Evolutionary conservation across 192 early-diverging fungal species (phyloP).

Genomic region (Oehlia diaphana): DNA sequence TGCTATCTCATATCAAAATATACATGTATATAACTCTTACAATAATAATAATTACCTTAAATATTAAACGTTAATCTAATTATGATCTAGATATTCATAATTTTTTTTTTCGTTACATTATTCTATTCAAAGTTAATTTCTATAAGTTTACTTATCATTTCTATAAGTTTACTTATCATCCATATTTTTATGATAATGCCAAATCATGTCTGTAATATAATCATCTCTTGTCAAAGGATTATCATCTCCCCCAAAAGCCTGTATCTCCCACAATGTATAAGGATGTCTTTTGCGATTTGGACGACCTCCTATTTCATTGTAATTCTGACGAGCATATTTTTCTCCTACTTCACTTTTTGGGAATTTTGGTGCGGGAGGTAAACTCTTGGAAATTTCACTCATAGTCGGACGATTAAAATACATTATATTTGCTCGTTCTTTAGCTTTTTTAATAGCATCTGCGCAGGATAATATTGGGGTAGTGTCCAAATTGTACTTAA

Average conservation of each 20-base stretch:
- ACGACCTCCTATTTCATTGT: background rate
- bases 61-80: no score
- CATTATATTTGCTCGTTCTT: background rate
- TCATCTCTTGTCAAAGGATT: background rate
- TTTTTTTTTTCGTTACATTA: no score
- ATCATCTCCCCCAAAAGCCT: constrained; percentile 6
- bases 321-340: background rate
- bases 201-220: constrained; percentile 18
- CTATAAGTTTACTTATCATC: no score
- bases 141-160: no score
- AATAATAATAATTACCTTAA: no score
- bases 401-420: constrained; percentile 5
- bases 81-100: no score
- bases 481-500: constrained; percentile 4
- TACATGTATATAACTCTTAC: no score
- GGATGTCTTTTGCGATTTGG: background rate
- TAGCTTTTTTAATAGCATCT: background rate
- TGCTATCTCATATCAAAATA: no score
- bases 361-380: background rate
- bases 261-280: constrained; percentile 3
- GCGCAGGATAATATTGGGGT: background rate
- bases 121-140: no score
- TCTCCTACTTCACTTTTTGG: background rate
- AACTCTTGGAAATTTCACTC: background rate
- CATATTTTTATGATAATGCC: background rate